phyloP scores from a whole-genome alignment of 306 rosid species.

The Hippophae rhamnoides region DNA sequence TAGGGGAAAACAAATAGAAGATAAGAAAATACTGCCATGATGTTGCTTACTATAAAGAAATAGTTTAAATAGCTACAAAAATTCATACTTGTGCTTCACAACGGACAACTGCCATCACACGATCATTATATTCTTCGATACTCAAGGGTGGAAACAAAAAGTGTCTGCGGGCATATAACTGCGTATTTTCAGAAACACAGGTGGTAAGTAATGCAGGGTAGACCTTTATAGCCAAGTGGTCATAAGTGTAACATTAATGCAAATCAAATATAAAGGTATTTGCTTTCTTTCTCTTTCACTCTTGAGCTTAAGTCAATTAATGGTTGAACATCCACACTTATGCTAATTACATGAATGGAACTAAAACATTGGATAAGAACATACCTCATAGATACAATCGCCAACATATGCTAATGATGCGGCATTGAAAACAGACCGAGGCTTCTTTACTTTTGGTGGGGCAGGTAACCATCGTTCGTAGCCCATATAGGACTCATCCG shows the following conservation, averaged over 20 bases:
- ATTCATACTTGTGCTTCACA: constrained; percentile 85
- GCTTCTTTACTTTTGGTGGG: constrained; percentile 76
- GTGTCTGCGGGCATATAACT: constrained; percentile 93
- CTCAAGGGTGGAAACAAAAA: constrained; percentile 78
- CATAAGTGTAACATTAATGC: neutral
- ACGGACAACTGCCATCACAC: constrained; percentile 83
- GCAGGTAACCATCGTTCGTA: constrained; percentile 74
- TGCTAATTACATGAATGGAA: neutral
- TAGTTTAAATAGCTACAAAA: constrained; percentile 4
- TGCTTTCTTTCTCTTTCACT: neutral
- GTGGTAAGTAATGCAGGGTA: constrained; percentile 14
- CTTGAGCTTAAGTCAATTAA: no score
- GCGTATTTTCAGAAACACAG: constrained; percentile 32
- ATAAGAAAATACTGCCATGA: neutral
- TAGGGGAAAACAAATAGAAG: neutral
- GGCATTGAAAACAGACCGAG: constrained; percentile 69
- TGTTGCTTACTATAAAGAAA: constrained; percentile 6
- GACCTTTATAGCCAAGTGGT: constrained; percentile 1
- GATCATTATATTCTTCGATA: constrained; percentile 74
- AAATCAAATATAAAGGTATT: neutral
- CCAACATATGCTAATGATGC: constrained; percentile 76
- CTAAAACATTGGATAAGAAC: constrained; percentile 2
- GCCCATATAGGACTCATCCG: constrained; percentile 51
- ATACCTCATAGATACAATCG: constrained; percentile 81
- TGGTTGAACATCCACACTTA: neutral